Base-by-base conservation (phyloP, 306 rosid genomes). In the Notholithocarpus densiflorus region DNA sequence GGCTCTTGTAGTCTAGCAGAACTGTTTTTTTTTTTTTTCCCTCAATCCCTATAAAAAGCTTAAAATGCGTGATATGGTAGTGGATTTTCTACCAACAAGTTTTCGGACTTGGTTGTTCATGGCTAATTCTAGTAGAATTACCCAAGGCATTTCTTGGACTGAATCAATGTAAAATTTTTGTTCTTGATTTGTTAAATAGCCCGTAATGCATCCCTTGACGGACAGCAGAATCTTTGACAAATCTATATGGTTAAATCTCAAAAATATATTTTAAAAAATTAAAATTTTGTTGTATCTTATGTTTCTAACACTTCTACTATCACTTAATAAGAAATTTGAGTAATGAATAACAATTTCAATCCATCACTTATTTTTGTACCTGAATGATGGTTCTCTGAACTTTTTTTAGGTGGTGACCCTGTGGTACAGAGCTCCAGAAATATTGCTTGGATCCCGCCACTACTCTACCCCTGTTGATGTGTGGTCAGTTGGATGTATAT, bases 401-500 rank as follows among this genome's bases (percentile, higher is more conserved):
- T 79, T 56, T 64, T 29, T 83, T 29, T 86, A 94, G 98, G 98
- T 95, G 87, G 99, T 95, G 81, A 95, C 99, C 52, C 90, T 95
- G 23, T 95, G 99, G 99, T 95, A 95, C 79, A 89, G 99, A 90
- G 99, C 99, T 73, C 99, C 99, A 24, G 99, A 95, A 83, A 93
- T 95, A 87, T 85, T 95, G 87, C 99, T 95, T 75, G 99, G 99
- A 79, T 92, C 99, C 76, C 98, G 97, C 71, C 96, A 95, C 84
- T 95, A 95, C 81, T 95, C 99, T 48, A 95, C 99, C 55, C 99
- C 99, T 5, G 99, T 95, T 61, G 99, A 95, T 84, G 90, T 95
- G 68, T 95, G 99, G 99, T 95, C 99, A 4, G 99, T 95, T 82
- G 99, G 99, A 71, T 95, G 99, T 79, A 95, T 95, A 89, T 95